Evolutionary conservation across 2,329 filamentous ascomycete species (phyloP).

Genomic region (Xylaria sp.): DNA sequence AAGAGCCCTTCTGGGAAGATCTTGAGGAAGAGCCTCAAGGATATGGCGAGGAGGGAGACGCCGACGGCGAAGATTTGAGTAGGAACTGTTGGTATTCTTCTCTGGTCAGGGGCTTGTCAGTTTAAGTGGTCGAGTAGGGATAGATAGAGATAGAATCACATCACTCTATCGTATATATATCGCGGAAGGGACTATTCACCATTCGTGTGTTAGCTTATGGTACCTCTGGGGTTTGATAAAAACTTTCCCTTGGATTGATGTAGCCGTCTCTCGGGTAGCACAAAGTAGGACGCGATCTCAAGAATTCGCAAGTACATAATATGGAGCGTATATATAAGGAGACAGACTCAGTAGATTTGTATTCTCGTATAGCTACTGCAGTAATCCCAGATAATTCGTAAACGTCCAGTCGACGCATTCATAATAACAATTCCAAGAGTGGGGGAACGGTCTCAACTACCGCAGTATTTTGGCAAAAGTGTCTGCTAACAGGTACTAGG

Average conservation of each 20-base stretch:
- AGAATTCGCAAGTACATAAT: not conserved
- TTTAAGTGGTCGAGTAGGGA: not conserved
- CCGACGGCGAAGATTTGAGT: conserved; percentile 30
- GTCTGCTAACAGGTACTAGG: too few species aligned
- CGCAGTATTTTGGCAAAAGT: too few species aligned
- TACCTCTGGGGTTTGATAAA: not conserved
- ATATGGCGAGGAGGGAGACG: conserved; percentile 32
- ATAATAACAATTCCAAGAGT: not conserved
- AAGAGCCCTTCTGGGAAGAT: conserved; percentile 48
- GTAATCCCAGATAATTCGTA: not conserved
- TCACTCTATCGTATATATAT: not conserved
- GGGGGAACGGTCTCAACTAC: not conserved
- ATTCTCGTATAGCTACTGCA: not conserved
- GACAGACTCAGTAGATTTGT: not conserved
- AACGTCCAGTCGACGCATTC: not conserved
- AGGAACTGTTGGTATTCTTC: not conserved
- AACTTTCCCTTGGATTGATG: too few species aligned
- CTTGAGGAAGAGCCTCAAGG: conserved; percentile 43
- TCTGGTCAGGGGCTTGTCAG: too few species aligned
- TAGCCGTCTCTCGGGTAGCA: too few species aligned
- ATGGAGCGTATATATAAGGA: not conserved
- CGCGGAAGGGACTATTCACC: not conserved
- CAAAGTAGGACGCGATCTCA: not conserved
- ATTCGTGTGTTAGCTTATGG: not conserved
- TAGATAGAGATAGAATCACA: not conserved